Percentiles rank a stretch among this genome's conserved stretches.
Conservation (phyloP, 768 basidiomycete genomes). For the Boletus bicolor region DNA sequence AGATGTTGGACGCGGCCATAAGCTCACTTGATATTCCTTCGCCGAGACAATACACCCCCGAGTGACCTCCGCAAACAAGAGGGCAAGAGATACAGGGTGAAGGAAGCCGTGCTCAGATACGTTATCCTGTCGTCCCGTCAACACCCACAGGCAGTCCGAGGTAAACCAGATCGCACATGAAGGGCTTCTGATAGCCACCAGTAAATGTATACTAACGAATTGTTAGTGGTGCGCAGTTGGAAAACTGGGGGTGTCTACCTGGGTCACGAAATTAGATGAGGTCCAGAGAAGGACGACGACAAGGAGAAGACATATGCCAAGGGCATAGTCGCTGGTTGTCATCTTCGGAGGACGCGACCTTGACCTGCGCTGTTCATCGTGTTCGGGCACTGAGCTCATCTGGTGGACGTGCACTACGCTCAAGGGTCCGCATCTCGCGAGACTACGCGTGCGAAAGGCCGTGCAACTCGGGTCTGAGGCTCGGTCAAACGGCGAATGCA, state of each 20-base stretch:
- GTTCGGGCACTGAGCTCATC: conserved; percentile 15
- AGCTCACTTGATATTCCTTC: conserved; percentile 12
- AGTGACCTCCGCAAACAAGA: conserved; percentile 38
- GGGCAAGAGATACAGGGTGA: conserved; percentile 77
- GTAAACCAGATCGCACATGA: conserved; percentile 52
- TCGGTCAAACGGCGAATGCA: not conserved
- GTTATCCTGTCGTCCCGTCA: conserved; percentile 56
- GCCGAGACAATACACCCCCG: not conserved
- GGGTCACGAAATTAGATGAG: conserved; percentile 80
- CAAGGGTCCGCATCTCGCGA: not conserved
- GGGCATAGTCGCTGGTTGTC: conserved; percentile 37
- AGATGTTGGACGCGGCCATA: not conserved
- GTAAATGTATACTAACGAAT: conserved; percentile 44
- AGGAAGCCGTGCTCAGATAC: conserved; percentile 90
- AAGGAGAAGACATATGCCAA: conserved; percentile 69
- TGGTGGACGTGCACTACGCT: not conserved
- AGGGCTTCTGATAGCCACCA: conserved; percentile 86
- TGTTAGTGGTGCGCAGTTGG: conserved; percentile 4
- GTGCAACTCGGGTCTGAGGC: not conserved
- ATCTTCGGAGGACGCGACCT: conserved; percentile 2
- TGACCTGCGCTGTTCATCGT: conserved; percentile 13
- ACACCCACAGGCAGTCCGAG: not conserved
- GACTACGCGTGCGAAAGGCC: conserved; percentile 11
- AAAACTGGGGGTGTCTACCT: conserved; percentile 41
- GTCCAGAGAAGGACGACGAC: conserved; percentile 88